These are phyloP conservation scores for Beauveria medogensis DNA, from an alignment of 2,329 filamentous ascomycete species.

Conservation along the genomic window DNA sequence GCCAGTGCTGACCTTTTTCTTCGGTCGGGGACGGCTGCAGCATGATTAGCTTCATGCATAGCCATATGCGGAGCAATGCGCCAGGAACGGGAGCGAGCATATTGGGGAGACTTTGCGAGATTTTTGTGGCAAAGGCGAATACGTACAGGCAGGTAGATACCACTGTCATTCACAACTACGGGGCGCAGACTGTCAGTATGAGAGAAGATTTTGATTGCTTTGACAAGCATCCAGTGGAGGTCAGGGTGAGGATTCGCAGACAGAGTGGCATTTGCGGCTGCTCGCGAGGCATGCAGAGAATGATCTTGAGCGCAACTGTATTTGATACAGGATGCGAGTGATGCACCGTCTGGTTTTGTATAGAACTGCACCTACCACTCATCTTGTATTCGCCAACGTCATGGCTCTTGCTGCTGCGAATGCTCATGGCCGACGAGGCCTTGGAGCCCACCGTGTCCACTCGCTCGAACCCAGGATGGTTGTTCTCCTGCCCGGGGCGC, in stretches of 20 bases:
- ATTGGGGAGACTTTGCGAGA: background rate
- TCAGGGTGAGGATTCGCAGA: background rate
- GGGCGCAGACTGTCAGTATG: constrained; percentile 15
- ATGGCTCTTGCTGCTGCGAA: constrained; percentile 50
- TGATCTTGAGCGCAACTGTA: background rate
- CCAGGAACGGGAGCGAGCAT: background rate
- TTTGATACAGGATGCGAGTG: background rate
- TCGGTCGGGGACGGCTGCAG: constrained; percentile 77
- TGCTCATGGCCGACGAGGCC: constrained; percentile 53
- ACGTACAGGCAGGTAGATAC: constrained; percentile 84
- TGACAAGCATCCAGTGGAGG: background rate
- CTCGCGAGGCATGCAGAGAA: background rate
- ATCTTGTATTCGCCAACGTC: constrained; percentile 71
- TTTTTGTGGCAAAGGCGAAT: background rate
- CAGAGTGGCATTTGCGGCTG: background rate
- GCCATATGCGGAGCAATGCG: background rate
- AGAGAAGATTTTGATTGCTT: background rate
- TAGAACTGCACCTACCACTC: constrained; percentile 52
- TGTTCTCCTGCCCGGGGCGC: constrained; percentile 30
- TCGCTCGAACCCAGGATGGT: constrained; percentile 45
- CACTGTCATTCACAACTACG: constrained; percentile 88
- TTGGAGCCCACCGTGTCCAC: constrained; percentile 56
- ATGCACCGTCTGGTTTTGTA: background rate
- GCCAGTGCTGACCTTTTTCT: constrained; percentile 69
- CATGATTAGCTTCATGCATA: constrained; percentile 8